Percentiles rank a stretch among this genome's conserved stretches.
Conservation (phyloP, 768 basidiomycete species). For the Russula sp. region DNA sequence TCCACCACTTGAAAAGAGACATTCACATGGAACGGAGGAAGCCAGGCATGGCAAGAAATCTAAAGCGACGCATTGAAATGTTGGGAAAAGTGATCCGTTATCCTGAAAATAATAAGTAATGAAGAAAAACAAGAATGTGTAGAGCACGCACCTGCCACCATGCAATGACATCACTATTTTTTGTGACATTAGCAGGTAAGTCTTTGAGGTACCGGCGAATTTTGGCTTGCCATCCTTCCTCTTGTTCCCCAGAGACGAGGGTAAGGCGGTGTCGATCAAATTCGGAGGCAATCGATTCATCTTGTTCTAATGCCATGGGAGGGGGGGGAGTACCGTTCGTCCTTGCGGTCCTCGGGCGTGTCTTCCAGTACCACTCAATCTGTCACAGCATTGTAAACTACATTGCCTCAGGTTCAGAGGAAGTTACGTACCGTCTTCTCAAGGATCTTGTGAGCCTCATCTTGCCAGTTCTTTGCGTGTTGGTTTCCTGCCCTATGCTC, state of each 20-base stretch:
- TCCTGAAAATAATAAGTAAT: neutral
- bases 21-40: constrained; percentile 17
- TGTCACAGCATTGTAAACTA: too few species aligned
- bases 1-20: constrained; percentile 20
- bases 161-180: too few species aligned
- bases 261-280: neutral
- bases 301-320: too few species aligned
- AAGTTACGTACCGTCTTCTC: neutral
- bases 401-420: too few species aligned
- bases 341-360: too few species aligned
- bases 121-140: neutral
- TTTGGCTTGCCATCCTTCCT: constrained; percentile 13
- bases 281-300: neutral
- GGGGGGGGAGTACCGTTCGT: too few species aligned
- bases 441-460: constrained; percentile 13
- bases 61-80: constrained; percentile 10
- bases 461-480: constrained; percentile 20
- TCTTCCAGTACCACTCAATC: too few species aligned
- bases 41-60: constrained; percentile 14
- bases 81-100: constrained; percentile 1
- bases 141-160: neutral
- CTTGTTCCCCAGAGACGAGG: neutral
- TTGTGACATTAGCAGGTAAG: constrained; percentile 11
- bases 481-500: constrained; percentile 11
- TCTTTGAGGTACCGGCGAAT: constrained; percentile 23